Evolutionary conservation across 805 yeast genomes (phyloP).

Genomic region (Suhomyces kilbournensis): DNA sequence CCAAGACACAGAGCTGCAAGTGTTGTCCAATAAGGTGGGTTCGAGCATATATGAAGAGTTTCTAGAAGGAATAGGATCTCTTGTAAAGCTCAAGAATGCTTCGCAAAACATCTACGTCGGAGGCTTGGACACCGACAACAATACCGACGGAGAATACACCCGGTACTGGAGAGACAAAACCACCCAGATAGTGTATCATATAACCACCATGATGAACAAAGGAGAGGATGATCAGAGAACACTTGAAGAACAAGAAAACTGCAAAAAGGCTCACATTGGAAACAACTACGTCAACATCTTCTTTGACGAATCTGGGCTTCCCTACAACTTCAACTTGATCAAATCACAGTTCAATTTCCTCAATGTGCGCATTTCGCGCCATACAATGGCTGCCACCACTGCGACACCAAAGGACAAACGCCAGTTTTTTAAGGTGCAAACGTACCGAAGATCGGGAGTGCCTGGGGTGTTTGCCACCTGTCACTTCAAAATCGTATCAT

Average conservation of each 20-base stretch:
- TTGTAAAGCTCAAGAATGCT: constrained; percentile 53
- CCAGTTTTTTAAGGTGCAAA: constrained; percentile 56
- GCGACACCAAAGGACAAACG: neutral
- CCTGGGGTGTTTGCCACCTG: constrained; percentile 76
- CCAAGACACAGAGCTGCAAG: constrained; percentile 61
- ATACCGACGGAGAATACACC: constrained; percentile 74
- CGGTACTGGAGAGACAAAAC: constrained; percentile 69
- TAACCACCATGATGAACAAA: constrained; percentile 79
- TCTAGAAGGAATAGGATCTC: constrained; percentile 54
- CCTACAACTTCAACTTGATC: constrained; percentile 68
- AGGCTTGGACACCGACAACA: constrained; percentile 70
- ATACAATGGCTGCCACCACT: constrained; percentile 18
- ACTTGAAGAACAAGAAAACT: constrained; percentile 2
- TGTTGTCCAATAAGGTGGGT: constrained; percentile 62
- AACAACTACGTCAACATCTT: constrained; percentile 78
- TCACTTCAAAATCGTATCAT: constrained; percentile 68
- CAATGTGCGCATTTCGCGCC: constrained; percentile 75
- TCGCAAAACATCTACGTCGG: constrained; percentile 59
- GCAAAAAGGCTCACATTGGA: constrained; percentile 81
- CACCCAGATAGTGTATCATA: constrained; percentile 71
- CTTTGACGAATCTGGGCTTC: constrained; percentile 67
- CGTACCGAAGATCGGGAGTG: constrained; percentile 62
- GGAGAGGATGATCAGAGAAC: constrained; percentile 30
- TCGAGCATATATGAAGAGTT: constrained; percentile 62
- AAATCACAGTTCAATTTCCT: constrained; percentile 80